Conservation (phyloP, 257 asterid species). For the Echites panduratus region DNA sequence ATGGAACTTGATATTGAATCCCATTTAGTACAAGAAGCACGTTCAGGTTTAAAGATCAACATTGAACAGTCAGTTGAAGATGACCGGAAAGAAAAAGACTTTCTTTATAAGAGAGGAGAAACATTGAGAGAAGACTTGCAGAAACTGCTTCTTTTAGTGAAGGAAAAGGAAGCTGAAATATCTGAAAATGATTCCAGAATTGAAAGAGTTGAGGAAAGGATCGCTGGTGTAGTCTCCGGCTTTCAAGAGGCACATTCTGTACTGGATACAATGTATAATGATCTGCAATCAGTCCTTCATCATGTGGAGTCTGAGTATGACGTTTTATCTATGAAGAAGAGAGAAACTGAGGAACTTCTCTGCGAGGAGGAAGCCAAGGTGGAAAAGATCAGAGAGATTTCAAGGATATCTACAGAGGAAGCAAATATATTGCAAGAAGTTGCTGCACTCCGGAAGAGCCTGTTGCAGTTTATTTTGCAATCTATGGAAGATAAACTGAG, state of each 20-base stretch:
- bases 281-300: constrained; percentile 30
- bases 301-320: constrained; percentile 27
- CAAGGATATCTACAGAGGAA: constrained; percentile 33
- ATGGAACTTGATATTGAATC: constrained; percentile 36
- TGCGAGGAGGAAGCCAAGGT: constrained; percentile 31
- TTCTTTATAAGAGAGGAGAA: constrained; percentile 31
- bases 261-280: constrained; percentile 22
- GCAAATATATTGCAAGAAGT: constrained; percentile 29
- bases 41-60: constrained; percentile 20
- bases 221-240: constrained; percentile 23
- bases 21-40: constrained; percentile 29
- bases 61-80: constrained; percentile 32
- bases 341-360: constrained; percentile 28
- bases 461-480: constrained; percentile 27
- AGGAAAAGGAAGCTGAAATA: constrained; percentile 43
- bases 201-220: constrained; percentile 32
- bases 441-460: constrained; percentile 30
- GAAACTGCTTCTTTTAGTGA: constrained; percentile 35
- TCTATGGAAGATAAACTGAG: constrained; percentile 30
- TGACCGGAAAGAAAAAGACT: constrained; percentile 33
- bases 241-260: constrained; percentile 25
- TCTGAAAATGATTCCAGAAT: constrained; percentile 34
- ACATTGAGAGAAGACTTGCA: constrained; percentile 31
- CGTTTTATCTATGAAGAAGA: constrained; percentile 24
- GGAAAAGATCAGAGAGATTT: constrained; percentile 31